A percentile compares a stretch with the other conserved stretches of the same genome.
phyloP scores from a whole-genome alignment of 2,329 filamentous ascomycete genomes.

The Diaporthe citriasiana region DNA sequence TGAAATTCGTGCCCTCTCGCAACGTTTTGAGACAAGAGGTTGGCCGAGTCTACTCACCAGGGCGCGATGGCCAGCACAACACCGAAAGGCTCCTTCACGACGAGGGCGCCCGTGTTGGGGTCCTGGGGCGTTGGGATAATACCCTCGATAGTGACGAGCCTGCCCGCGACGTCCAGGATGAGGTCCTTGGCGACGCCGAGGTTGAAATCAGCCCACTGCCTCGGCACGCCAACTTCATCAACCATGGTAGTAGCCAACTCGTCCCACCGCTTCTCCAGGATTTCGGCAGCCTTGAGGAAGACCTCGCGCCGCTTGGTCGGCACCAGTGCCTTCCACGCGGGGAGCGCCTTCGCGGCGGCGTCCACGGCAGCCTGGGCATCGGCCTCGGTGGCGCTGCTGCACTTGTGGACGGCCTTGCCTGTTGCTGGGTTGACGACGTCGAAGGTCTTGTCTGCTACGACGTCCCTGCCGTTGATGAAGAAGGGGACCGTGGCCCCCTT shows the following conservation, averaged over 20 bases:
- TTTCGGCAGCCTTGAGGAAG: slow-evolving; percentile 76
- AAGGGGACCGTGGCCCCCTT: slow-evolving; percentile 49
- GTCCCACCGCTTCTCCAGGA: slow-evolving; percentile 70
- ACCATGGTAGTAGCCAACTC: slow-evolving; percentile 74
- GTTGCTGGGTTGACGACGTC: slow-evolving; percentile 50
- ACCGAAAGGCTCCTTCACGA: slow-evolving; percentile 83
- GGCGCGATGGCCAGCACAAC: slow-evolving; percentile 85
- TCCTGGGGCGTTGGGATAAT: slow-evolving; percentile 54
- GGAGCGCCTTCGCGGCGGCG: slow-evolving; percentile 76
- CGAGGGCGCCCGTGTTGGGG: slow-evolving; percentile 70
- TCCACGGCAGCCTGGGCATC: slow-evolving; percentile 51
- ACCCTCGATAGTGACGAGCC: slow-evolving; percentile 53
- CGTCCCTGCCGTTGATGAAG: slow-evolving; percentile 51
- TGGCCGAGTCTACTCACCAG: slow-evolving; percentile 69
- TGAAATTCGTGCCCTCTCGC: background rate
- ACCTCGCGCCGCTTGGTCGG: slow-evolving; percentile 75
- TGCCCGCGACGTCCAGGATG: slow-evolving; percentile 59
- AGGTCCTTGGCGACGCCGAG: slow-evolving; percentile 53
- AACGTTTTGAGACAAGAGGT: background rate
- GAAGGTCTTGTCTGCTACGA: slow-evolving; percentile 46
- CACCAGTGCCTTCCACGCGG: slow-evolving; percentile 75
- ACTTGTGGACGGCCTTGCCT: slow-evolving; percentile 49
- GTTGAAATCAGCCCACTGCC: slow-evolving; percentile 60
- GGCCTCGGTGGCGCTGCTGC: slow-evolving; percentile 46
- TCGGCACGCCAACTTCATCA: slow-evolving; percentile 60